Base-by-base conservation (phyloP, 148 eudicot genomes). In the Selenicereus undatus region DNA sequence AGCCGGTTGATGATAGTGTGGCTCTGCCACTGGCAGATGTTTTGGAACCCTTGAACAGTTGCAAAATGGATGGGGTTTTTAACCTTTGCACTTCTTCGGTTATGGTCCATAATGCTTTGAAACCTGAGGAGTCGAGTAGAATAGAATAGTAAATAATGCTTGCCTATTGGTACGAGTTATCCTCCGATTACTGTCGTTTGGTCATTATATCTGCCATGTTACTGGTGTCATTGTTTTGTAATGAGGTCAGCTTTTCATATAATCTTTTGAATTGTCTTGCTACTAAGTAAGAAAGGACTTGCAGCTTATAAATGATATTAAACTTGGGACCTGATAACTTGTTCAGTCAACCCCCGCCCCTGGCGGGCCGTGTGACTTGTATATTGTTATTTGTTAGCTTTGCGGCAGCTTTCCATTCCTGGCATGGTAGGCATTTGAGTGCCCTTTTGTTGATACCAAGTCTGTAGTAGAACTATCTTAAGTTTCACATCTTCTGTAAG, bases 281-380 rank as follows among this genome's bases (percentile, higher is more conserved):
- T 66, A 11, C 18, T 74, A 66, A 26, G 16, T 11, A 66, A 66
- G 18, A 74, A 66, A 66, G 18, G 22, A 62, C 4, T 60, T 18
- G 0, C 13, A 42, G 48, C 16, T 45, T 26, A 74, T 72, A 20
- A 8, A 42, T 11, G 70, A 42, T 60, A 60, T 11, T 29, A 24
- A 73, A 73, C 56, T 24, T 79, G 30, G 64, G n/a, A 72, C 72
- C 54, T 39, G 54, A 13, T 26, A 26, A 68, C 60, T 20, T 79
- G 3, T 22, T 2, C 35, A 52, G 5, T 50, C 35, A 13, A 22
- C 21, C 58, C 52, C 11, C 36, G 32, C 16, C 50, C 12, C n/a
- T 58, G 1, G 1, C 32, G 32, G 5, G 4, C 8, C 13, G 11
- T 52, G 16, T 4, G 3, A 69, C 29, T 21, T 48, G 45, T 51